Conservation (phyloP, 768 basidiomycete species). For the Pleurotus pulmonarius region DNA sequence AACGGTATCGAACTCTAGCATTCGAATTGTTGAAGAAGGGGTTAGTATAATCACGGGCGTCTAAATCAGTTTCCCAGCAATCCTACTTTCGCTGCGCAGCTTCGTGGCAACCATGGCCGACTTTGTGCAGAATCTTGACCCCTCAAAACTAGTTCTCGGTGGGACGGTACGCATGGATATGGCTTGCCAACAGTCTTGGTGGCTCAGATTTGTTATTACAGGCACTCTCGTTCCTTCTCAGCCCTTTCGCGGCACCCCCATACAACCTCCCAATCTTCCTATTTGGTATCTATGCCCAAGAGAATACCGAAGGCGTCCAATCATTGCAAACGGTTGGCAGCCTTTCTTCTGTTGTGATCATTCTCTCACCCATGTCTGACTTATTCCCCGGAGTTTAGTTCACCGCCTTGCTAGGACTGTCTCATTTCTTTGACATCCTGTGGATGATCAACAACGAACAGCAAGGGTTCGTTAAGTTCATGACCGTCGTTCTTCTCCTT, state of each 20-base stretch:
- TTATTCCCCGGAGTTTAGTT: conserved; percentile 39
- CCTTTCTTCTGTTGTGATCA: neutral
- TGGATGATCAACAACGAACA: conserved; percentile 62
- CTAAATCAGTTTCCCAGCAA: neutral
- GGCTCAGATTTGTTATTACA: conserved; percentile 19
- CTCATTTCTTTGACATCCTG: conserved; percentile 65
- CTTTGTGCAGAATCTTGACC: conserved; percentile 68
- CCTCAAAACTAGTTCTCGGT: conserved; percentile 61
- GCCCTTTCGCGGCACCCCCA: conserved; percentile 52
- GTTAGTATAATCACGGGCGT: neutral
- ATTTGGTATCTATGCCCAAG: conserved; percentile 72
- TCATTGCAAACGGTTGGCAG: conserved; percentile 58
- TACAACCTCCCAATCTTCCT: conserved; percentile 86
- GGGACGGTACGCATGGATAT: conserved; percentile 47
- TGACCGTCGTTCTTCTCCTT: conserved; percentile 52
- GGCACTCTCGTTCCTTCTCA: conserved; percentile 59
- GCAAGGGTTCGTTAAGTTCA: conserved; percentile 47
- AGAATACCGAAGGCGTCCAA: conserved; percentile 59
- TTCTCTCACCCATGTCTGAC: neutral
- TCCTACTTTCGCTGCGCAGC: neutral
- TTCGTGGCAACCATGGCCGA: conserved; percentile 33
- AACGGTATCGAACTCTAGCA: conserved; percentile 51
- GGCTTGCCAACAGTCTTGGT: neutral
- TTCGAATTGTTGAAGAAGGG: neutral
- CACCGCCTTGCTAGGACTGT: conserved; percentile 55